A percentile compares a stretch with the other conserved stretches of the same genome.
phyloP scores from a whole-genome alignment of 371 early-diverging fungal species.

The Rhizopus arrhizus region DNA sequence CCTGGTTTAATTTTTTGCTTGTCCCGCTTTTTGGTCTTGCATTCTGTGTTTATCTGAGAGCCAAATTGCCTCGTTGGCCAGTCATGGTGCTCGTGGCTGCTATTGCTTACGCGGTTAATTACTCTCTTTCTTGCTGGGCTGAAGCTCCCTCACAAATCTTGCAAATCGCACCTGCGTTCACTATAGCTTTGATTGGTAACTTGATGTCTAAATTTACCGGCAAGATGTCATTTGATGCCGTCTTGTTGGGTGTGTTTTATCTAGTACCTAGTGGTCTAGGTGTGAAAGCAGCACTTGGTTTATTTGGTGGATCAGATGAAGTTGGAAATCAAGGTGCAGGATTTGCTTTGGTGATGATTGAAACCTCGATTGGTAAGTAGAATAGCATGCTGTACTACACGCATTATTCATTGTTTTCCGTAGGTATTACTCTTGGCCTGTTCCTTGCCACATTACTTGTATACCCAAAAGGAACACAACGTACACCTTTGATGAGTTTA shows the following conservation, averaged over 20 bases:
- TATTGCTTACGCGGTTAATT: constrained; percentile 37
- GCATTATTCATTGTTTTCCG: not conserved
- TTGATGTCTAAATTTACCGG: constrained; percentile 54
- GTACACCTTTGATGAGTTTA: constrained; percentile 65
- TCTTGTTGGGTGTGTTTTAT: constrained; percentile 55
- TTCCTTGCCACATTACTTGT: constrained; percentile 60
- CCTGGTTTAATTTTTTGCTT: constrained; percentile 38
- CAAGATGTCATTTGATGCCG: constrained; percentile 58
- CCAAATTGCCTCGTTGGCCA: constrained; percentile 42
- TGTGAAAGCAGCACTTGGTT: constrained; percentile 46
- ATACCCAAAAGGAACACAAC: constrained; percentile 58
- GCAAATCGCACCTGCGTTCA: constrained; percentile 56
- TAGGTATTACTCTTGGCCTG: constrained; percentile 59
- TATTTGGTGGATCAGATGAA: constrained; percentile 37
- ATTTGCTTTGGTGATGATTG: constrained; percentile 56
- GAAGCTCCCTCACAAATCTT: constrained; percentile 51
- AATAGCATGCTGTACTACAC: not conserved
- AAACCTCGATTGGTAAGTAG: constrained; percentile 34
- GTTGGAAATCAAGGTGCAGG: constrained; percentile 44
- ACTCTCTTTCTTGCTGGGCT: constrained; percentile 36
- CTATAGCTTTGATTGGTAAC: constrained; percentile 59
- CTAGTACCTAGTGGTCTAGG: constrained; percentile 61
- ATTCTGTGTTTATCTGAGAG: constrained; percentile 42
- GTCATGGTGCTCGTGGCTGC: constrained; percentile 42
- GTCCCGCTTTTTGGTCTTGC: constrained; percentile 49